Conservation (phyloP, 768 basidiomycete genomes). For the Cystobasidiopsis lactophilus region DNA sequence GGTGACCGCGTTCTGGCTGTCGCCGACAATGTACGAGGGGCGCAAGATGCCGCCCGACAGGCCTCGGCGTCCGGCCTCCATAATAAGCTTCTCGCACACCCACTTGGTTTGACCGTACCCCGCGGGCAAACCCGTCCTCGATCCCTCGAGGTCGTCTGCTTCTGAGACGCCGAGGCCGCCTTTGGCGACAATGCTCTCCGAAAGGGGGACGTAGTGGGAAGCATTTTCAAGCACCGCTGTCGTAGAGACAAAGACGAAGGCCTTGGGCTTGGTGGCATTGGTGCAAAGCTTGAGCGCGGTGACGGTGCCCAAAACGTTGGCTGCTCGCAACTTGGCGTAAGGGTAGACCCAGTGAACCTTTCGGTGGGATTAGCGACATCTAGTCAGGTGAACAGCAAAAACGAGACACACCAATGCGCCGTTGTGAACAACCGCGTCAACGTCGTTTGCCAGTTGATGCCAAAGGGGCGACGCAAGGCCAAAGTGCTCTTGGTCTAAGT, state of each 20-base stretch:
- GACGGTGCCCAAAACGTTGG: slow-evolving; percentile 83
- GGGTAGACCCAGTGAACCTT: slow-evolving; percentile 99
- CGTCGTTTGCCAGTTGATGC: slow-evolving; percentile 43
- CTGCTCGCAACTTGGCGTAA: slow-evolving; percentile 70
- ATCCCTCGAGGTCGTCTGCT: slow-evolving; percentile 68
- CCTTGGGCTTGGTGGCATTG: slow-evolving; percentile 43
- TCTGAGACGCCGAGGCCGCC: slow-evolving; percentile 53
- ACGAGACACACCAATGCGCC: slow-evolving; percentile 72
- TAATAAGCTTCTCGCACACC: slow-evolving; percentile 86
- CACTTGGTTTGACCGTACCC: slow-evolving; percentile 97
- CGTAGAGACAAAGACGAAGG: slow-evolving; percentile 73
- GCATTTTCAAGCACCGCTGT: slow-evolving; percentile 76
- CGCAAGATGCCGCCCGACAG: slow-evolving; percentile 66
- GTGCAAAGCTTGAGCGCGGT: slow-evolving; percentile 29
- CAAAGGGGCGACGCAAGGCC: slow-evolving; percentile 46
- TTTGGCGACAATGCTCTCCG: slow-evolving; percentile 39
- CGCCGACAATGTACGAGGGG: slow-evolving; percentile 89
- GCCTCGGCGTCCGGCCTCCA: slow-evolving; percentile 73
- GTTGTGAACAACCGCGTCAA: slow-evolving; percentile 75
- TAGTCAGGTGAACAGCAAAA: not conserved
- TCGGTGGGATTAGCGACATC: not conserved
- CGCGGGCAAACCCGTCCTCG: slow-evolving; percentile 47
- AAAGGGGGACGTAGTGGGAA: slow-evolving; percentile 66
- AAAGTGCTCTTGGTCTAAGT: slow-evolving; percentile 51
- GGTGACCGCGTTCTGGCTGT: slow-evolving; percentile 70